phyloP scores from a whole-genome alignment of 345 rosid genomes.

The Gossypium thurberi region DNA sequence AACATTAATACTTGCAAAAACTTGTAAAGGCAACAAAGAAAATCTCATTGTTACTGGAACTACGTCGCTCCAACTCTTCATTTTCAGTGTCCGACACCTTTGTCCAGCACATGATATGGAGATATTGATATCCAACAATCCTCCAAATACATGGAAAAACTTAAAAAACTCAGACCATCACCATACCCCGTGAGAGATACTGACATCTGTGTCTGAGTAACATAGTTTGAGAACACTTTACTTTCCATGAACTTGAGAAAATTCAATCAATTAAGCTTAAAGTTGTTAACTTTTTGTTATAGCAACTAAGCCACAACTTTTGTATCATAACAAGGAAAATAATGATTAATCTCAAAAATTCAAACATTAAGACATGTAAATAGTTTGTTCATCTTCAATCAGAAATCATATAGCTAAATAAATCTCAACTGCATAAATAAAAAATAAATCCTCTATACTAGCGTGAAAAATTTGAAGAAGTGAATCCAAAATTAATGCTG shows the following conservation, averaged over 20 bases:
- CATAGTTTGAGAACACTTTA: neutral
- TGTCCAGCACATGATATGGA: too few species aligned
- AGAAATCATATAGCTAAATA: neutral
- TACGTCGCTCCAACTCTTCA: too few species aligned
- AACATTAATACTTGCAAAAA: neutral
- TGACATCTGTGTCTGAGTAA: too few species aligned
- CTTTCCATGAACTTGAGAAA: neutral
- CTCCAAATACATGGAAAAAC: too few species aligned
- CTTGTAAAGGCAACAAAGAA: neutral
- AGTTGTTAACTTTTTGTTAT: neutral
- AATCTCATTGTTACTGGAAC: neutral
- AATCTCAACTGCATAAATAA: neutral
- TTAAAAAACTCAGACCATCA: too few species aligned
- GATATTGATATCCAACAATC: too few species aligned
- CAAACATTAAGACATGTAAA: neutral
- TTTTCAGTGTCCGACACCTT: too few species aligned
- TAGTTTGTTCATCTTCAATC: neutral
- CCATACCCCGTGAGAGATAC: too few species aligned
- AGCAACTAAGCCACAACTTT: neutral
- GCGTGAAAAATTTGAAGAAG: neutral
- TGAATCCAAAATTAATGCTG: neutral
- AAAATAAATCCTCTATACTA: neutral
- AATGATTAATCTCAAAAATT: neutral
- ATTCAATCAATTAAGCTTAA: neutral
- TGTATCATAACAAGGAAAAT: neutral